Percentiles rank a stretch among this genome's conserved stretches.
Evolutionary conservation across 2,329 filamentous ascomycete genomes (phyloP).

Genomic region (Beauveria pseudobassiana): DNA sequence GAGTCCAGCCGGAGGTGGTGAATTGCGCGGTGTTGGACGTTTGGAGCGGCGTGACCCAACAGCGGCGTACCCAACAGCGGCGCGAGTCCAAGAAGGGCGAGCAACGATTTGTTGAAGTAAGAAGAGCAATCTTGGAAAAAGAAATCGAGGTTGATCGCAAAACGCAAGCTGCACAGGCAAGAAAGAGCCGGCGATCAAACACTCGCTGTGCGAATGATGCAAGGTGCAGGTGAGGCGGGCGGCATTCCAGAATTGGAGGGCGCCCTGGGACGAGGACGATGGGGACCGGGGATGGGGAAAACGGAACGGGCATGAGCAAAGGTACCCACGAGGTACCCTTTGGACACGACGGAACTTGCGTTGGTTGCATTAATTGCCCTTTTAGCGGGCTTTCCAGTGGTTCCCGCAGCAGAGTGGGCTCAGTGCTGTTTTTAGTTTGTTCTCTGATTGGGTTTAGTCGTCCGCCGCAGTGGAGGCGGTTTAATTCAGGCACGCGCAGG

Average conservation of each 20-base stretch:
- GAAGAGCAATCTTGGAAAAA: background rate
- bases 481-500: background rate
- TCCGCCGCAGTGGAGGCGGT: background rate
- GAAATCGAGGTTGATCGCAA: background rate
- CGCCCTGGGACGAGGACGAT: background rate
- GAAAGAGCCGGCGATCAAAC: background rate
- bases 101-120: background rate
- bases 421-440: background rate
- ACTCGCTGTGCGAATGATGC: slow-evolving; percentile 5
- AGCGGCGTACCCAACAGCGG: background rate
- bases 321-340: slow-evolving; percentile 1
- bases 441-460: background rate
- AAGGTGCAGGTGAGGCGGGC: background rate
- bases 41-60: background rate
- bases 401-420: background rate
- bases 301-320: background rate
- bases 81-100: background rate
- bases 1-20: background rate
- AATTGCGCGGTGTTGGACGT: background rate
- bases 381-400: background rate
- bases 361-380: background rate
- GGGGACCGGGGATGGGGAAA: background rate
- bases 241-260: background rate
- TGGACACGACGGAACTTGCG: background rate
- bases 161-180: background rate